phyloP scores from a whole-genome alignment of 345 rosid genomes.

The Citrus mangshanensis region DNA sequence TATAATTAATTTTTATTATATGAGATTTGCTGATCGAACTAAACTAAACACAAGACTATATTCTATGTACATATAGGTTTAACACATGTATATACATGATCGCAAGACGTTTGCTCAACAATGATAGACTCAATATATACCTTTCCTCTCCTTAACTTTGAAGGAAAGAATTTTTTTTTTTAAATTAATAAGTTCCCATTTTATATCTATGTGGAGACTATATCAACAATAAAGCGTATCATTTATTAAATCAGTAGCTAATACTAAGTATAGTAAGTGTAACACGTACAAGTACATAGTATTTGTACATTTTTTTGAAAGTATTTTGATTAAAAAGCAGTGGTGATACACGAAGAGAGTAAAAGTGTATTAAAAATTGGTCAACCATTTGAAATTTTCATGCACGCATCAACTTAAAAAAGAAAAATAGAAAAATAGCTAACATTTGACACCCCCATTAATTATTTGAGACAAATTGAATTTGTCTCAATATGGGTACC shows the following conservation, averaged over 20 bases:
- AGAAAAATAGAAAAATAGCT: not conserved
- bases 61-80: not conserved
- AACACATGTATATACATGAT: not conserved
- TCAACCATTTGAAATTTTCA: not conserved
- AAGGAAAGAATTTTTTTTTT: too few relatives aligned
- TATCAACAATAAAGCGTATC: not conserved
- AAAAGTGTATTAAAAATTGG: not conserved
- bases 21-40: not conserved
- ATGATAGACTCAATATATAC: slow-evolving; percentile 10
- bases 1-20: not conserved
- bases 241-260: not conserved
- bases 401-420: not conserved
- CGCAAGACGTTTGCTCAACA: not conserved
- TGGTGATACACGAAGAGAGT: not conserved
- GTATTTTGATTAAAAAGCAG: not conserved
- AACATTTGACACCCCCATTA: not conserved
- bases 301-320: too few relatives aligned
- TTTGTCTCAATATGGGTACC: not conserved
- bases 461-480: not conserved
- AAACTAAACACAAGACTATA: not conserved
- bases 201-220: not conserved
- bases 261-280: too few relatives aligned
- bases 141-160: slow-evolving; percentile 32
- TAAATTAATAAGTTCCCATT: not conserved
- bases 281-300: too few relatives aligned